phyloP scores from a whole-genome alignment of 495 filamentous ascomycete species.

The Annulohypoxylon stygium region DNA sequence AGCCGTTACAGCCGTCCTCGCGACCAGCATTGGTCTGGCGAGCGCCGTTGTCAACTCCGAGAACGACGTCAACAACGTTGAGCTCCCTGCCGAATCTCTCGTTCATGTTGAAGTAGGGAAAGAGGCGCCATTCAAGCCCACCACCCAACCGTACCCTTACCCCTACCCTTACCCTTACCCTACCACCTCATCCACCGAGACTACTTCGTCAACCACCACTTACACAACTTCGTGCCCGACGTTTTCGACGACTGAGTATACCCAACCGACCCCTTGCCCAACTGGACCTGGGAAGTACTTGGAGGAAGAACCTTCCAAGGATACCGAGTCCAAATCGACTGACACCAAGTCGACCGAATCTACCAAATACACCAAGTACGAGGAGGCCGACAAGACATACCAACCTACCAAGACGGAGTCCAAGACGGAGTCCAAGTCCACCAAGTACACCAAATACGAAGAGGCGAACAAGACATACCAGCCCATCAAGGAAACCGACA shows the following conservation, averaged over 20 bases:
- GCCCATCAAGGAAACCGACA: not conserved
- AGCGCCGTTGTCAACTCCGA: conserved; percentile 8
- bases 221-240: too few species aligned
- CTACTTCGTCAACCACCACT: not conserved
- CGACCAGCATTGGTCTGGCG: not conserved
- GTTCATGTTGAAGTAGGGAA: not conserved
- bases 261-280: not conserved
- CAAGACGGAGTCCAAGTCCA: not conserved
- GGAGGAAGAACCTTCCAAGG: not conserved
- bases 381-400: too few species aligned
- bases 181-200: not conserved
- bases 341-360: not conserved
- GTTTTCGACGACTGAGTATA: not conserved
- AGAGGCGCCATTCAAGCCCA: not conserved
- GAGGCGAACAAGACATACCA: not conserved
- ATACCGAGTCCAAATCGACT: not conserved
- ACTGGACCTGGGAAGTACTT: too few species aligned
- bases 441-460: not conserved
- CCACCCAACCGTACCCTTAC: not conserved
- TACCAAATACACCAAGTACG: not conserved
- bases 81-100: conserved; percentile 14
- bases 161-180: conserved; percentile 9
- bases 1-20: conserved; percentile 1
- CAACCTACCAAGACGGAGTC: not conserved
- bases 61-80: not conserved